Evolutionary conservation across 306 rosid genomes (phyloP).

Genomic region (Acacia acuminata): DNA sequence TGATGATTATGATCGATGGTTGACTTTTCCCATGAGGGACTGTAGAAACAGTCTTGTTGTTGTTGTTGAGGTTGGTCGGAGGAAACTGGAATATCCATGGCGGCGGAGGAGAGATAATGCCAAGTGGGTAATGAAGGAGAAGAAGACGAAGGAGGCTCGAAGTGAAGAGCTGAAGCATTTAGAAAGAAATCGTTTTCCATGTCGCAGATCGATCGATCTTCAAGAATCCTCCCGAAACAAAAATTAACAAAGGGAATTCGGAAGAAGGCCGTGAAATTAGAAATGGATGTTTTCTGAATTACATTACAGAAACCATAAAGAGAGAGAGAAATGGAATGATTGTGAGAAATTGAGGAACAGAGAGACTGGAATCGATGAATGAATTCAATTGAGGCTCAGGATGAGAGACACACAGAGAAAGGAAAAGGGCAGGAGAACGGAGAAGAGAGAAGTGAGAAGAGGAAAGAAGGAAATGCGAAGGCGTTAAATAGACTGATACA

Average conservation of each 20-base stretch:
- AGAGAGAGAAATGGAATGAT: not conserved
- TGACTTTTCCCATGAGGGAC: constrained; percentile 53
- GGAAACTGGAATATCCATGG: not conserved
- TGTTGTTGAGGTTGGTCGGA: not conserved
- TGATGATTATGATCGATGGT: not conserved
- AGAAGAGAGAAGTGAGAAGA: constrained; percentile 20
- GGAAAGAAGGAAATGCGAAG: constrained; percentile 24
- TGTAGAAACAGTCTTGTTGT: constrained; percentile 35
- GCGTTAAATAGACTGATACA: constrained; percentile 52
- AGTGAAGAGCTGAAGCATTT: not conserved
- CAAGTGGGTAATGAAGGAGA: constrained; percentile 11
- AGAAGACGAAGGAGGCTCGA: constrained; percentile 7
- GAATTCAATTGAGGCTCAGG: not conserved
- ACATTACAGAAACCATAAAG: not conserved
- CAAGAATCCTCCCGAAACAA: not conserved
- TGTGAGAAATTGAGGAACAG: not conserved
- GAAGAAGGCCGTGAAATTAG: not conserved
- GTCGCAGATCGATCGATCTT: not conserved
- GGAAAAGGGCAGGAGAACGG: not conserved
- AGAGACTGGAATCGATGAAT: not conserved
- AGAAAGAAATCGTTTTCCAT: constrained; percentile 20
- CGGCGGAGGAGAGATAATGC: not conserved
- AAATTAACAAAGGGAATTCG: not conserved
- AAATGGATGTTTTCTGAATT: not conserved
- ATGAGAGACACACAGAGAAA: not conserved